Base-by-base conservation (phyloP, 2,329 filamentous ascomycete genomes). In the Chaetomium sp. region DNA sequence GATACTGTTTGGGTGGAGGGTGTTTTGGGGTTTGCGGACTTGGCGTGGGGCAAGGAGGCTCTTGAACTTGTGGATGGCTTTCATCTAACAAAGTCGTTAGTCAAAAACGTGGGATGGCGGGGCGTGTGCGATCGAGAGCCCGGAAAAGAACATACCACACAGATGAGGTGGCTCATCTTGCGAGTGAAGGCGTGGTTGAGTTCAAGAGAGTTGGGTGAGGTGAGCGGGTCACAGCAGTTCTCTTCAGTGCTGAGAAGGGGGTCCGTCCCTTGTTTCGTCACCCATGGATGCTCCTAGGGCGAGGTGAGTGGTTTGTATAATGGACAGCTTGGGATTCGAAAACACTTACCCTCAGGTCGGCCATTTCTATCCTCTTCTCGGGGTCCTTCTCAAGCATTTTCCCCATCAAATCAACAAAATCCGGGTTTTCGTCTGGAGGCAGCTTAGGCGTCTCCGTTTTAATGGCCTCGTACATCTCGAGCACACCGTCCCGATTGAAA, bases 391-490 rank as follows among this genome's bases (percentile, higher is more conserved):
- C 87, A 54, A 99, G 71, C 12, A 97, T 74, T 59, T 74, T 81
- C 6, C 67, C 66, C 68, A 99, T 86, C 37, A 99, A 70, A 69
- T 96, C 86, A 41, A 77, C 77, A 65, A 97, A 90, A 27, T 82
- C 75, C 0, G 82, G 76, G 57, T 88, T 82, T 58, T 84, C 80
- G 55, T 85, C 82, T 0, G 76, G 74, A 0, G 85, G 82, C 32
- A 92, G 74, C 12, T 78, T 70, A 0, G 87, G 71, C 3, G 81
- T 71, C 42, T 95, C 86, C 35, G 78, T 81, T 61, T 87, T 87
- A 71, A 99, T 97, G 5, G 90, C 84, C 57, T 95, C 86, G 68
- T 95, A 97, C 59, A 97, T 82, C 50, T 96, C 91, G 54, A 96
- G 76, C 57, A 96, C 84, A 14, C 84, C 85, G 5, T 81, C 76